These are phyloP conservation scores for Carex arenaria DNA, from an alignment of 202 grass and related monocot genomes.

Conservation along the genomic window DNA sequence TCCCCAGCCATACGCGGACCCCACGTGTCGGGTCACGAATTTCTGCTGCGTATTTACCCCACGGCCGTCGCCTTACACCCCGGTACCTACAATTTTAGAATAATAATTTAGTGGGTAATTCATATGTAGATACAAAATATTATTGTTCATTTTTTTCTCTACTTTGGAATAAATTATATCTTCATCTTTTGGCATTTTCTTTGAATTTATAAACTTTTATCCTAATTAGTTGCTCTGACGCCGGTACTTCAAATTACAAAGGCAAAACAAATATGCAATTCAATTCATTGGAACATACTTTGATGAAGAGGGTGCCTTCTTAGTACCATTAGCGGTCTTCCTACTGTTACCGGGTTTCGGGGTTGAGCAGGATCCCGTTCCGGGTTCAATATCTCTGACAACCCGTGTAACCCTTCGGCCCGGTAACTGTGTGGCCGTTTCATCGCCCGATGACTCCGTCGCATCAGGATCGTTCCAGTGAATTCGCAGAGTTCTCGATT, in stretches of 20 bases:
- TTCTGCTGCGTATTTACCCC: conserved; percentile 95
- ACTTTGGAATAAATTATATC: not conserved
- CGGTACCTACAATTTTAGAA: conserved; percentile 51
- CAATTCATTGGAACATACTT: not conserved
- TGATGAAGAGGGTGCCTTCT: conserved; percentile 16
- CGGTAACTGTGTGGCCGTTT: not conserved
- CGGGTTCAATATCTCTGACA: conserved; percentile 25
- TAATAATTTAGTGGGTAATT: not conserved
- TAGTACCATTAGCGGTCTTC: not conserved
- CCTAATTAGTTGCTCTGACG: not conserved
- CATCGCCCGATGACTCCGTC: conserved; percentile 25
- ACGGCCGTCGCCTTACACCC: conserved; percentile 78
- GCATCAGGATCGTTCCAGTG: conserved; percentile 34
- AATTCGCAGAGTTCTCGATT: conserved; percentile 23
- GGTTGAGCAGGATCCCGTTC: not conserved
- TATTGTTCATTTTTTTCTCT: not conserved
- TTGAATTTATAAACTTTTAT: not conserved
- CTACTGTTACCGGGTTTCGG: not conserved
- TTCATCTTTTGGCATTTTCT: not conserved
- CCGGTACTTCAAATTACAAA: not conserved
- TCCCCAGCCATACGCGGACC: conserved; percentile 92
- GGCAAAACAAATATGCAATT: not conserved
- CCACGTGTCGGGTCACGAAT: conserved; percentile 94
- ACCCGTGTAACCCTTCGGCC: conserved; percentile 21
- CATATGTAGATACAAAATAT: not conserved